Percentiles rank a stretch among this genome's conserved stretches.
Conservation (phyloP, 768 basidiomycete genomes). For the Hemileccinum rubropunctum region DNA sequence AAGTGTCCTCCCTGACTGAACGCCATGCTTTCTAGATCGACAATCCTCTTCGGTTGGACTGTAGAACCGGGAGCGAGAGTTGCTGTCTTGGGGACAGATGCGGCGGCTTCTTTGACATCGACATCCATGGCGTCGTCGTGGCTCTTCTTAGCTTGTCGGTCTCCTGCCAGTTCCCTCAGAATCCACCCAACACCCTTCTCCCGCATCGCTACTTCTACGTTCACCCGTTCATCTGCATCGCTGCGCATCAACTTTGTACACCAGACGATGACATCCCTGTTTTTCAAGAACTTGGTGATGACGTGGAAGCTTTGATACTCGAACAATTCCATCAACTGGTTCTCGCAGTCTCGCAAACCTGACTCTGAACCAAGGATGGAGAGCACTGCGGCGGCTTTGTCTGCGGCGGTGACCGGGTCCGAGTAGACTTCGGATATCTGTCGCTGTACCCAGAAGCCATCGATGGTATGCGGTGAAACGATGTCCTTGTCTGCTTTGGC, state of each 20-base stretch:
- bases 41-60: conserved; percentile 76
- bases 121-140: conserved; percentile 73
- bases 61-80: conserved; percentile 86
- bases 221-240: conserved; percentile 83
- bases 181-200: conserved; percentile 98
- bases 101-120: conserved; percentile 50
- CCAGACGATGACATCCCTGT: conserved; percentile 96
- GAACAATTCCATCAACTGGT: conserved; percentile 94
- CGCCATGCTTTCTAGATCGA: conserved; percentile 94
- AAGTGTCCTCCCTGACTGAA: conserved; percentile 95
- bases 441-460: conserved; percentile 98
- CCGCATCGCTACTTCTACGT: conserved; percentile 97
- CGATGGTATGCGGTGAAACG: conserved; percentile 87
- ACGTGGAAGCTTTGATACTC: conserved; percentile 91
- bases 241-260: conserved; percentile 93
- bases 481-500: conserved; percentile 69
- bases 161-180: conserved; percentile 81
- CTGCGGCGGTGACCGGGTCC: conserved; percentile 91
- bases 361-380: conserved; percentile 85
- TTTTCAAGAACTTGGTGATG: conserved; percentile 88
- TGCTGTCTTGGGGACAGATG: conserved; percentile 70
- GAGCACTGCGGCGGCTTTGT: conserved; percentile 84
- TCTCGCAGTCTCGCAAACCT: conserved; percentile 88
- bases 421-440: conserved; percentile 89
- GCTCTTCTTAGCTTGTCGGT: conserved; percentile 57